Evolutionary conservation across 1,284 basidiomycete genomes (phyloP).

Genomic region (Marasmius tenuissimus): DNA sequence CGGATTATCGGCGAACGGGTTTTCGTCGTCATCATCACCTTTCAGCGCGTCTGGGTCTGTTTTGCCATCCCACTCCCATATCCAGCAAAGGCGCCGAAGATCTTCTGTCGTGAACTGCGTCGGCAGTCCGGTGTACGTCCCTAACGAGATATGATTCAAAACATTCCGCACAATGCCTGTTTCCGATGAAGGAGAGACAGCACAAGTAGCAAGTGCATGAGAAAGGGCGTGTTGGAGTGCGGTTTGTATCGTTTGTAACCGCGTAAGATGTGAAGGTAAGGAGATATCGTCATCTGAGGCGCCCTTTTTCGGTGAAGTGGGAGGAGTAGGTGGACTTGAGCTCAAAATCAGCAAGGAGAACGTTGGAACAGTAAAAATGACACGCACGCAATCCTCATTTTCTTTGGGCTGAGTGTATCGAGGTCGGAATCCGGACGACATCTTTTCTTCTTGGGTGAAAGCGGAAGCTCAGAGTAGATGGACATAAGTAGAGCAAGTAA

Average conservation of each 20-base stretch:
- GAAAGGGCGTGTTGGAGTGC: constrained; percentile 77
- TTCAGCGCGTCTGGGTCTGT: constrained; percentile 28
- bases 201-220: constrained; percentile 77
- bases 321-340: constrained; percentile 56
- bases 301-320: constrained; percentile 41
- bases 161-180: constrained; percentile 74
- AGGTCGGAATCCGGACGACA: constrained; percentile 49
- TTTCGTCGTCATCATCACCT: constrained; percentile 53
- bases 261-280: constrained; percentile 59
- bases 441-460: constrained; percentile 71
- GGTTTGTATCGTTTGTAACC: constrained; percentile 61
- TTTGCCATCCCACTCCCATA: constrained; percentile 83
- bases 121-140: constrained; percentile 65
- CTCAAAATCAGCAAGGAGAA: background rate
- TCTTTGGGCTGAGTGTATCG: constrained; percentile 62
- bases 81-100: constrained; percentile 74
- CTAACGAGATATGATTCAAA: constrained; percentile 71
- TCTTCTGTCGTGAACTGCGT: constrained; percentile 66
- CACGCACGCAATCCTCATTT: constrained; percentile 57
- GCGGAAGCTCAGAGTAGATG: constrained; percentile 54
- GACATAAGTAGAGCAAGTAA: constrained; percentile 1
- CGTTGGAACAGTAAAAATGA: constrained; percentile 9
- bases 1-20: constrained; percentile 63
- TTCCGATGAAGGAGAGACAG: constrained; percentile 73
- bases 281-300: constrained; percentile 23